These are phyloP conservation scores for Chrysoporthe puriensis DNA, from an alignment of 2,329 filamentous ascomycete species.

Conservation along the genomic window DNA sequence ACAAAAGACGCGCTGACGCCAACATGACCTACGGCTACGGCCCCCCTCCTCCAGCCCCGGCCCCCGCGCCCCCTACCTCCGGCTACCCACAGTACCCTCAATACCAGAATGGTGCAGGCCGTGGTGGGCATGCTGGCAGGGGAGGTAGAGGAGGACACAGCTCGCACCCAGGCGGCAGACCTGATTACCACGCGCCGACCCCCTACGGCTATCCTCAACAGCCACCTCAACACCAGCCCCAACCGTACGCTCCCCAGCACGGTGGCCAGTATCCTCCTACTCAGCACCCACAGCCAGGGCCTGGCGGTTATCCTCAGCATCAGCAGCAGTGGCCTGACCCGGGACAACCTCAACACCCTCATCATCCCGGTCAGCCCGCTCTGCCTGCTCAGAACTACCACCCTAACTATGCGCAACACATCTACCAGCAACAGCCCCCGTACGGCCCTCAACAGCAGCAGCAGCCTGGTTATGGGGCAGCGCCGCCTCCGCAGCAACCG, in stretches of 20 bases:
- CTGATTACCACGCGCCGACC: constrained; percentile 46
- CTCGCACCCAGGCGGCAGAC: constrained; percentile 41
- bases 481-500: constrained; percentile 34
- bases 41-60: constrained; percentile 55
- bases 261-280: constrained; percentile 36
- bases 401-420: constrained; percentile 61
- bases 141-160: constrained; percentile 47
- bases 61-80: constrained; percentile 34
- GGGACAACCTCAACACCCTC: constrained; percentile 39
- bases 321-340: constrained; percentile 49
- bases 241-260: constrained; percentile 37
- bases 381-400: constrained; percentile 60
- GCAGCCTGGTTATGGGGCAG: constrained; percentile 33
- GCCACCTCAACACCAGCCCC: constrained; percentile 36
- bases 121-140: constrained; percentile 43
- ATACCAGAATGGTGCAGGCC: constrained; percentile 42
- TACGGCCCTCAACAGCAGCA: constrained; percentile 37
- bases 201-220: constrained; percentile 51
- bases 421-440: constrained; percentile 45
- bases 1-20: constrained; percentile 4
- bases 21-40: constrained; percentile 59
- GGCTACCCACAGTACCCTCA: constrained; percentile 46
- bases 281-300: constrained; percentile 42
- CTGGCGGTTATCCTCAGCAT: constrained; percentile 43
- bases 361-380: constrained; percentile 49